Base-by-base conservation (phyloP, 2,329 filamentous ascomycete genomes). In the Fusarium lyarnte region DNA sequence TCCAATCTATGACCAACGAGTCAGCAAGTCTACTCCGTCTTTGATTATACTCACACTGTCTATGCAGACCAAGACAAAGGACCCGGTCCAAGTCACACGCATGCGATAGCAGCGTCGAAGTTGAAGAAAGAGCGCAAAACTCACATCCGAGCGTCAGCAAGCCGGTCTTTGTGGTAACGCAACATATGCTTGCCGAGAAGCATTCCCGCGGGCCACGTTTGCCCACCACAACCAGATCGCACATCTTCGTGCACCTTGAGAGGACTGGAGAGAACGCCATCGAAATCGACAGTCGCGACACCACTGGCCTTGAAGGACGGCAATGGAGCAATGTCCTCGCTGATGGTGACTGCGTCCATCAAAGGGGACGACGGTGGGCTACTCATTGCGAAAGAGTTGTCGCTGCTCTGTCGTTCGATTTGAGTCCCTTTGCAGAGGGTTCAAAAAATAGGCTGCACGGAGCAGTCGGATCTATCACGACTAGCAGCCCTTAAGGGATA, bases 171-270 rank as follows among this genome's bases (percentile, higher is more conserved):
- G 76, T 93, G 92, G 78, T 91, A 91, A 58, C 91, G 89, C 66
- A 98, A 86, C 87, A 98, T 88, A 80, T 98, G 97, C 81, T 92
- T 94, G 25, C 93, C 89, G 58, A 99, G 86, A 21, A 96, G 89
- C 90, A 97, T 93, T 16, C 96, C 96, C 2, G 95, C 95, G 6
- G 95, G 95, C 96, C 96, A 98, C 16, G 97, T 87, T 82, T 97
- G 93, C 5, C 96, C 96, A 53, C 96, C 96, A 81, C 96, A 98
- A 68, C 96, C 96, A 71, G 93, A 90, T 63, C 89, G 90, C 52
- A 97, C 87, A 81, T 98, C 95, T 81, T 98, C 94, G 77, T 93
- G 92, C 21, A 98, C 88, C 67, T 88, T 86, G 69, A 98, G 87
- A 16, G 93, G 91, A 52, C 88, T 84, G 25, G 86, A 82, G 38